phyloP scores from a whole-genome alignment of 352 stramenopile genomes.

The Pythium utonaiense region DNA sequence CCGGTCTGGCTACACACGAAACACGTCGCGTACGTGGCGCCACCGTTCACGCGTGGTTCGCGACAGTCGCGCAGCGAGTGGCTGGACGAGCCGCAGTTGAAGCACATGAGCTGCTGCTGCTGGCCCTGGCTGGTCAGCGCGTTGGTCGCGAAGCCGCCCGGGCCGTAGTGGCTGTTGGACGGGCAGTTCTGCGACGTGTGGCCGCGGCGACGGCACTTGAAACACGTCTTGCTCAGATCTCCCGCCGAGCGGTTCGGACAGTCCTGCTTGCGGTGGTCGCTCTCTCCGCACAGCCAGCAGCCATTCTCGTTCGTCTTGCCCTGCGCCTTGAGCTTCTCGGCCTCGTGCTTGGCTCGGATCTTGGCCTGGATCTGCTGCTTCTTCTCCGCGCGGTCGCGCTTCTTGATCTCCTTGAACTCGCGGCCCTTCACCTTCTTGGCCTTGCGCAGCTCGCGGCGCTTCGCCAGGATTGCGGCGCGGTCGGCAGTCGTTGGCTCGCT shows the following conservation, averaged over 20 bases:
- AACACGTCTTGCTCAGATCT: slow-evolving; percentile 76
- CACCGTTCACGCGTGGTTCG: slow-evolving; percentile 56
- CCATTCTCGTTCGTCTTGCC: slow-evolving; percentile 32
- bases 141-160: slow-evolving; percentile 7
- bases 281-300: slow-evolving; percentile 75
- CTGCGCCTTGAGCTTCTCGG: slow-evolving; percentile 24
- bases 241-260: slow-evolving; percentile 63
- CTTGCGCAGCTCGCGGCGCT: slow-evolving; percentile 70
- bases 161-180: slow-evolving; percentile 21
- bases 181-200: slow-evolving; percentile 84
- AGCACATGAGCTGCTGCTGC: slow-evolving; percentile 60
- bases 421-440: slow-evolving; percentile 77
- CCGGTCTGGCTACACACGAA: slow-evolving; percentile 87
- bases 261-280: slow-evolving; percentile 74
- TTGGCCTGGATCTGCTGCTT: slow-evolving; percentile 76
- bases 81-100: slow-evolving; percentile 77
- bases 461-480: slow-evolving; percentile 26
- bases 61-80: slow-evolving; percentile 76
- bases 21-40: slow-evolving; percentile 74
- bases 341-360: slow-evolving; percentile 73
- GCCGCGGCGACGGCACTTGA: slow-evolving; percentile 76
- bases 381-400: slow-evolving; percentile 60
- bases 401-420: slow-evolving; percentile 62
- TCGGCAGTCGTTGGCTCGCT: slow-evolving; percentile 7
- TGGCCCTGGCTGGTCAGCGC: slow-evolving; percentile 12